Evolutionary conservation across 2,329 filamentous ascomycete genomes (phyloP).

Genomic region (Sporothrix pallida): DNA sequence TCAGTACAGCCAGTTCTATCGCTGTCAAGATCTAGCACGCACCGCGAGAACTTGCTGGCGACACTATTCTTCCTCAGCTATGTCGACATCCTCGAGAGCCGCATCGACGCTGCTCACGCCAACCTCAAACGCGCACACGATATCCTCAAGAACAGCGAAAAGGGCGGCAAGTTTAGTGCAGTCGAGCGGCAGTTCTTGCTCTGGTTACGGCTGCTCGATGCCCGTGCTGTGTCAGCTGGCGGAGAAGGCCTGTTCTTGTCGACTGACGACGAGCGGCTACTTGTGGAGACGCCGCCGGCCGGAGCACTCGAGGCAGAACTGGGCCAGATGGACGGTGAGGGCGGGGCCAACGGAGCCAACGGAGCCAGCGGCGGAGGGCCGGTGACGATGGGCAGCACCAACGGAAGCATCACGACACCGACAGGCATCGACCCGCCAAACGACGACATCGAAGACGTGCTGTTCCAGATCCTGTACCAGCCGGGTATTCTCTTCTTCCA

Average conservation of each 20-base stretch:
- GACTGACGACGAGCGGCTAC: slow-evolving; percentile 54
- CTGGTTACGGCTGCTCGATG: slow-evolving; percentile 62
- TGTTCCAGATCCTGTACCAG: slow-evolving; percentile 62
- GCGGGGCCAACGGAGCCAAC: slow-evolving; percentile 18
- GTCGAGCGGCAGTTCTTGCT: slow-evolving; percentile 57
- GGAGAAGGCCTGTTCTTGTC: slow-evolving; percentile 60
- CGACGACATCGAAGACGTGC: slow-evolving; percentile 54
- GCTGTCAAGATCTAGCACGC: slow-evolving; percentile 43
- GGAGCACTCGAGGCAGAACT: slow-evolving; percentile 46
- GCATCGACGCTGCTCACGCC: slow-evolving; percentile 54
- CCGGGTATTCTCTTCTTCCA: slow-evolving; percentile 63
- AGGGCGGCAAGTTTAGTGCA: slow-evolving; percentile 44
- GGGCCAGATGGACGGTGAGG: slow-evolving; percentile 31
- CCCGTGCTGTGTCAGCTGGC: slow-evolving; percentile 60
- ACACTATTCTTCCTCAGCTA: slow-evolving; percentile 61
- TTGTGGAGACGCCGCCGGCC: slow-evolving; percentile 53
- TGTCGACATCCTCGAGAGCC: slow-evolving; percentile 54
- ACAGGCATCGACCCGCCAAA: slow-evolving; percentile 36
- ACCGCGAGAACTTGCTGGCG: slow-evolving; percentile 54
- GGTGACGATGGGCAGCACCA: slow-evolving; percentile 12
- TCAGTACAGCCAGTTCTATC: slow-evolving; percentile 25
- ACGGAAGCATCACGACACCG: slow-evolving; percentile 33
- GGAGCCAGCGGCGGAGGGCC: neutral
- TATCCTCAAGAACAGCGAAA: slow-evolving; percentile 52
- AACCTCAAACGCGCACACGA: slow-evolving; percentile 57